phyloP scores from a whole-genome alignment of 1,139 yeast species.

The Kodamaea anthophila region DNA sequence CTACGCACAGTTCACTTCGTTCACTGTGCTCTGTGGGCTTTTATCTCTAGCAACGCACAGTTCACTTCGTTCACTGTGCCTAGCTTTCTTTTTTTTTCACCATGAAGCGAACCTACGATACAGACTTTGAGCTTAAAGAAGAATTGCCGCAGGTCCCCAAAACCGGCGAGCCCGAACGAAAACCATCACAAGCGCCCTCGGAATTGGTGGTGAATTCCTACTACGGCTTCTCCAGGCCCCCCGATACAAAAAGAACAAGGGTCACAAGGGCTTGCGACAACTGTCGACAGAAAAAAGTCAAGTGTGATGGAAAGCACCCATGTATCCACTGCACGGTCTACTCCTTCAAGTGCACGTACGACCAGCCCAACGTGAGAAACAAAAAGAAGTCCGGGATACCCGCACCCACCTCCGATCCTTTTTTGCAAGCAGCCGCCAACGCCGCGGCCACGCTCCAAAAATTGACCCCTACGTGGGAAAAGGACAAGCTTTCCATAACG shows the following conservation, averaged over 20 bases:
- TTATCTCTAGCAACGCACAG: no score
- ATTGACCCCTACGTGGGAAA: conserved; percentile 7
- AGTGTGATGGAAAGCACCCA: conserved; percentile 83
- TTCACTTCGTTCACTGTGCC: no score
- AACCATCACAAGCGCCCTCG: no score
- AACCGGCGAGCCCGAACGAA: no score
- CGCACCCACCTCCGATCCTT: conserved; percentile 16
- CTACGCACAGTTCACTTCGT: no score
- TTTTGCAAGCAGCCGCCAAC: conserved; percentile 13
- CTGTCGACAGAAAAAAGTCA: conserved; percentile 73
- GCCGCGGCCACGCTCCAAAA: conserved; percentile 11
- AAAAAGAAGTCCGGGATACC: conserved; percentile 32
- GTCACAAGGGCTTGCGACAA: conserved; percentile 84
- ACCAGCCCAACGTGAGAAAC: conserved; percentile 67
- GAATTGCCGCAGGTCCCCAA: no score
- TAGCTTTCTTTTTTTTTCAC: no score
- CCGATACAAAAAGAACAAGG: conserved; percentile 53
- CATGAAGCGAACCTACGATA: no score
- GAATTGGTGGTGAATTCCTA: no score
- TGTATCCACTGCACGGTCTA: conserved; percentile 89
- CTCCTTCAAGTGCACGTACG: conserved; percentile 65
- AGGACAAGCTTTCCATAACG: conserved; percentile 5
- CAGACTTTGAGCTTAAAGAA: no score
- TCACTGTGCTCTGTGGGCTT: no score
- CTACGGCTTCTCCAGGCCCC: conserved; percentile 1